These are phyloP conservation scores for Pythium oligandrum DNA, from an alignment of 352 stramenopile species.

Conservation along the genomic window DNA sequence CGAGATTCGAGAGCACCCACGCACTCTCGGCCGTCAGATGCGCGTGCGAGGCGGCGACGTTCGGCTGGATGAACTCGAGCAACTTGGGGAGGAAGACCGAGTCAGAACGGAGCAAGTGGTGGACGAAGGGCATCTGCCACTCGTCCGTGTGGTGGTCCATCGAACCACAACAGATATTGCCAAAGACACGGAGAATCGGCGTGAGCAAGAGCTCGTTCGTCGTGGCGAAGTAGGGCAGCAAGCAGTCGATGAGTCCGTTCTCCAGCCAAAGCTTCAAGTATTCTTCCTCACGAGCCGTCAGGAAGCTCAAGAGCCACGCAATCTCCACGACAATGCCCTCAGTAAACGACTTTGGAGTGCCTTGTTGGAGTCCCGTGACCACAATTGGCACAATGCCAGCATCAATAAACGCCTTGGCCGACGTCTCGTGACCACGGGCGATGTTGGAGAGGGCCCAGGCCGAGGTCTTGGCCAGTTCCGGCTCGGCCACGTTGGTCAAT, in stretches of 20 bases:
- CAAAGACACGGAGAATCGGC: constrained; percentile 69
- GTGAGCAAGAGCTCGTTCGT: constrained; percentile 62
- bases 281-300: constrained; percentile 77
- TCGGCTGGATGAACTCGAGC: constrained; percentile 45
- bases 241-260: constrained; percentile 35
- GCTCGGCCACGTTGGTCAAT: constrained; percentile 23
- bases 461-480: constrained; percentile 42
- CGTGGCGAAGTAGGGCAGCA: constrained; percentile 59
- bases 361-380: constrained; percentile 29
- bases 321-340: constrained; percentile 69
- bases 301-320: constrained; percentile 82
- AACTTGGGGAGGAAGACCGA: constrained; percentile 60
- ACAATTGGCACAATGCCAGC: constrained; percentile 55
- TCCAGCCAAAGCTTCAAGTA: constrained; percentile 65
- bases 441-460: constrained; percentile 84
- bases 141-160: constrained; percentile 66
- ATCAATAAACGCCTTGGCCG: constrained; percentile 73
- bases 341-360: constrained; percentile 25
- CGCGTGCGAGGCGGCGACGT: constrained; percentile 18
- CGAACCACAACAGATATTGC: constrained; percentile 73
- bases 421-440: constrained; percentile 67
- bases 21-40: constrained; percentile 57
- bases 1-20: constrained; percentile 79
- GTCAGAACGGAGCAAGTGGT: constrained; percentile 33
- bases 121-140: constrained; percentile 64